phyloP scores from a whole-genome alignment of 495 filamentous ascomycete species.

The Penicillium cosmopolitanum region DNA sequence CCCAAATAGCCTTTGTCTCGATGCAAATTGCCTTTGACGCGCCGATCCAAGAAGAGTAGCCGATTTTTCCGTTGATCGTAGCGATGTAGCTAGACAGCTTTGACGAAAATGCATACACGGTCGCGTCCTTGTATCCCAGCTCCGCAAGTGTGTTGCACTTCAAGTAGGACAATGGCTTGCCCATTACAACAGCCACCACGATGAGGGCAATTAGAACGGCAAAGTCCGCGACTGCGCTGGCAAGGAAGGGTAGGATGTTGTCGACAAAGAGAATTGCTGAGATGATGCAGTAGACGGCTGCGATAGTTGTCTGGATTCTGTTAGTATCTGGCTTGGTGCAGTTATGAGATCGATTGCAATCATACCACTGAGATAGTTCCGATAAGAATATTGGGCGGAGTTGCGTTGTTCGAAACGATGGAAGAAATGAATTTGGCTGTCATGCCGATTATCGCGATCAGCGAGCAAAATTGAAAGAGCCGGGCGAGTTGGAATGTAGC shows the following conservation, averaged over 20 bases:
- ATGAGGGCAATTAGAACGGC: constrained; percentile 71
- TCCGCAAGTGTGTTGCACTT: constrained; percentile 65
- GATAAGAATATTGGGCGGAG: constrained; percentile 72
- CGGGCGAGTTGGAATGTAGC: constrained; percentile 76
- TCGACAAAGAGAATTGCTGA: constrained; percentile 78
- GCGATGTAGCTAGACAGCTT: constrained; percentile 45
- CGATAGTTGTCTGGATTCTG: constrained; percentile 65
- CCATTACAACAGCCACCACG: constrained; percentile 71
- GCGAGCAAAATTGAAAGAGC: constrained; percentile 67
- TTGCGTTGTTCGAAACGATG: constrained; percentile 65
- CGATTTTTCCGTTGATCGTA: constrained; percentile 46
- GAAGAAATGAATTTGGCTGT: constrained; percentile 80
- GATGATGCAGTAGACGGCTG: constrained; percentile 75
- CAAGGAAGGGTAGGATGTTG: constrained; percentile 70
- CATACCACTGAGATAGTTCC: constrained; percentile 78
- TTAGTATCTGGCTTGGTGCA: background rate
- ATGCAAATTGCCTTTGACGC: constrained; percentile 73
- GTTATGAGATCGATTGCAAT: background rate
- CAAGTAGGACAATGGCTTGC: constrained; percentile 79
- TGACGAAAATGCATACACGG: constrained; percentile 49
- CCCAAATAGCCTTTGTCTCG: constrained; percentile 90
- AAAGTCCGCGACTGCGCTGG: constrained; percentile 66
- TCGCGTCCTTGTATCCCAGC: constrained; percentile 35
- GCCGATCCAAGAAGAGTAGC: constrained; percentile 64
- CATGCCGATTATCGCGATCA: constrained; percentile 81